Conservation (phyloP, 805 yeast genomes). For the Maudiozyma pseudohumilis region DNA sequence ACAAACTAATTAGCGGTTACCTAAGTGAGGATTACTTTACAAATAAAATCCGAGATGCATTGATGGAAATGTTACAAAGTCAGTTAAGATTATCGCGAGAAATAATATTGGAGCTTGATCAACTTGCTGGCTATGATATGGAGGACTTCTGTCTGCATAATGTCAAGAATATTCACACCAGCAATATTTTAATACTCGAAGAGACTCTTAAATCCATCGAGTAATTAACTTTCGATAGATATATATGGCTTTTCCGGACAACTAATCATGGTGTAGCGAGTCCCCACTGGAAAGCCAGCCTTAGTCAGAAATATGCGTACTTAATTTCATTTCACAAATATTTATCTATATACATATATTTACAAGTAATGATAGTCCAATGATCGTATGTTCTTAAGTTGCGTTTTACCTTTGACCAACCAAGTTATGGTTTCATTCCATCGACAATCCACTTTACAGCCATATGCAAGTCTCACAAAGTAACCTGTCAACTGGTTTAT, state of each 20-base stretch:
- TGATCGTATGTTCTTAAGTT: slow-evolving; percentile 12
- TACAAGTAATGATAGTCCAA: slow-evolving; percentile 17
- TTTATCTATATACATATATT: slow-evolving; percentile 2
- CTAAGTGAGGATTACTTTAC: slow-evolving; percentile 23
- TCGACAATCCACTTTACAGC: slow-evolving; percentile 34
- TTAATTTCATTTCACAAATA: too few relatives aligned
- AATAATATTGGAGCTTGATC: not conserved
- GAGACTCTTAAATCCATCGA: not conserved
- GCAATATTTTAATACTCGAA: slow-evolving; percentile 13
- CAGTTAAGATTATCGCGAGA: not conserved
- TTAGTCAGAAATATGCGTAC: too few relatives aligned
- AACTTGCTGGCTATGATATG: not conserved
- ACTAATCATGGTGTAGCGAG: too few relatives aligned
- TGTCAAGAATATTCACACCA: slow-evolving; percentile 12
- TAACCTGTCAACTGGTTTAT: slow-evolving; percentile 63
- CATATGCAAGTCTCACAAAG: slow-evolving; percentile 40
- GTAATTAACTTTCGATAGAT: too few relatives aligned
- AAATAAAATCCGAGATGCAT: slow-evolving; percentile 6
- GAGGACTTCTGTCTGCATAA: slow-evolving; percentile 8
- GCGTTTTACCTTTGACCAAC: slow-evolving; percentile 34
- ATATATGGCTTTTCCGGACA: not conserved
- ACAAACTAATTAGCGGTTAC: slow-evolving; percentile 20
- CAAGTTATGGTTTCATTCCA: slow-evolving; percentile 38
- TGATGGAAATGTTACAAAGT: slow-evolving; percentile 2
- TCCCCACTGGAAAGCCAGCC: too few relatives aligned